Evolutionary conservation across 2,329 filamentous ascomycete genomes (phyloP), one percentile per base, ranked within the genome.

Genomic region (Mycocentrospora acerina): DNA sequence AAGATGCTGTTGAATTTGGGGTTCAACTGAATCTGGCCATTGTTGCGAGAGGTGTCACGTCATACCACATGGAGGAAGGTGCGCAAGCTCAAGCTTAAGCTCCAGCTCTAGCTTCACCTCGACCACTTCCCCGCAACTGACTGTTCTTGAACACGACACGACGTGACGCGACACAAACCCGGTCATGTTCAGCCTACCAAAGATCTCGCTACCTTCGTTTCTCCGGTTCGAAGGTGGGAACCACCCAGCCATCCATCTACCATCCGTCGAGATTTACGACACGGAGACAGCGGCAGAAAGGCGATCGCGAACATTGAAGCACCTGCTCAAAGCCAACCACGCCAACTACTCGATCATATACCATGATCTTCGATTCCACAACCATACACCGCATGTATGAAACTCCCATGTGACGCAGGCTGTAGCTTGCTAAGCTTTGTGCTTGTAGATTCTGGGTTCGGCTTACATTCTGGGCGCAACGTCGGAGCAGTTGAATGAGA

Each of bases 271-370:
- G 48, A 76, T 88, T 40, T 82, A 94, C 68, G 80, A 86, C 64
- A 79, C 95, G 55, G 91, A 97, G 70, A 85, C 84, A 4, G 77
- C 82, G 32, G 78, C 83, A 7, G 89, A 94, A 61, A 91, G 88
- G 66, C 77, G 86, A 40, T 82, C 86, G 13, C 78, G 91, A 45
- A 88, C 88, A 14, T 76, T 98, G 46, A 96, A 95, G 71, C 90
- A 97, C 69, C 75, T 98, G 11, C 68, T 98, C 44, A 88, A 87
- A 67, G 85, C 90, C 35, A 97, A 97, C 65, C 93, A 98, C 71
- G 84, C 85, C 52, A 95, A 93, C 63, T 81, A 95, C 68, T 82
- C 89, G 22, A 83, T 97, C 51, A 71, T 95, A 37, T 93, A 87
- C 66, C 82, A 90, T 63, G 66, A 86, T 36, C 72, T 86, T 4